phyloP scores from a whole-genome alignment of 176 grass and related monocot species.

The Chrysopogon serrulatus region DNA sequence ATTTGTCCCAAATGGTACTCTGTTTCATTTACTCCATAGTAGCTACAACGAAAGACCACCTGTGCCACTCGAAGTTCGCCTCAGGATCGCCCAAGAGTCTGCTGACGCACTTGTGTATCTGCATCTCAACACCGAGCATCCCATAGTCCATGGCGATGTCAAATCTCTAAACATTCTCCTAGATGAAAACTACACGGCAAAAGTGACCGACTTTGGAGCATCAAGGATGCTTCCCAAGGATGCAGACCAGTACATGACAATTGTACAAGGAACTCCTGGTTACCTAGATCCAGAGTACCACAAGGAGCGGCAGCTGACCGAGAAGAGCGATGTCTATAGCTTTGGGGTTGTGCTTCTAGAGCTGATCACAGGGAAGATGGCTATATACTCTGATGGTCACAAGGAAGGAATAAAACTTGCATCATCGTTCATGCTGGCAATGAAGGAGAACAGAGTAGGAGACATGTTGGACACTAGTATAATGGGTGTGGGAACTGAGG shows the following conservation, averaged over 20 bases:
- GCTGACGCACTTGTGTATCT: neutral
- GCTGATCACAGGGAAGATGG: neutral
- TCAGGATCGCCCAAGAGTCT: neutral
- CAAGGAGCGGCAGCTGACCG: neutral
- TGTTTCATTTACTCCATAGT: neutral
- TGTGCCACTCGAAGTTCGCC: neutral
- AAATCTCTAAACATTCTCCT: constrained; percentile 13
- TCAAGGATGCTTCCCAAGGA: constrained; percentile 16
- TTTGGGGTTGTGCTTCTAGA: constrained; percentile 27
- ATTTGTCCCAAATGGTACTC: neutral
- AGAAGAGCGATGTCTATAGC: constrained; percentile 12
- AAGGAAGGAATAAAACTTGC: neutral
- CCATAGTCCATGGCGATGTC: constrained; percentile 19
- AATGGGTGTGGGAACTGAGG: neutral
- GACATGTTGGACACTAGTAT: neutral
- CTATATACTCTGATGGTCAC: neutral
- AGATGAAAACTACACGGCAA: neutral
- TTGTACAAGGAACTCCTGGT: neutral
- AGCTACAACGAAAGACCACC: neutral
- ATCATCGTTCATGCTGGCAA: neutral
- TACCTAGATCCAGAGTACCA: constrained; percentile 21
- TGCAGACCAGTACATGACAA: constrained; percentile 6
- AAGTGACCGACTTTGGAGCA: neutral
- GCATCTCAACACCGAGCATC: neutral
- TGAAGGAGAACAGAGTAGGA: neutral